These are phyloP conservation scores for Diaporthe amygdali DNA, from an alignment of 2,329 filamentous ascomycete species.

Conservation along the genomic window DNA sequence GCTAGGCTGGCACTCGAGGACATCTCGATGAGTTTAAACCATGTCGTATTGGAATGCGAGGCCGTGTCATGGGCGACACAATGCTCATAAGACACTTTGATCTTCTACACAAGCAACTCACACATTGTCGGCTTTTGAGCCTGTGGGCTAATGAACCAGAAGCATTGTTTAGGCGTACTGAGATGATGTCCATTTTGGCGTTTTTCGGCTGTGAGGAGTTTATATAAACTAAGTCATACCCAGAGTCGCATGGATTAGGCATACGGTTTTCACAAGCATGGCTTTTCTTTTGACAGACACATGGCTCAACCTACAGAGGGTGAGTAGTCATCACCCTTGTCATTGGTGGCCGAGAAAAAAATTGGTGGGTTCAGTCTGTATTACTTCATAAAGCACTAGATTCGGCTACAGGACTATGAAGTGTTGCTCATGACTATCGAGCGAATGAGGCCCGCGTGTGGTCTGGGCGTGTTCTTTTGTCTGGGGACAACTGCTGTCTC, in stretches of 20 bases:
- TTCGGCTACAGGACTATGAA: constrained; percentile 9
- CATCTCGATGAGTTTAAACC: neutral
- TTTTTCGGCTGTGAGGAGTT: constrained; percentile 24
- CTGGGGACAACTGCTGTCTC: neutral
- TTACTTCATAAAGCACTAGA: constrained; percentile 18
- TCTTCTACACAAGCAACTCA: neutral
- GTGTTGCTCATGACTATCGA: neutral
- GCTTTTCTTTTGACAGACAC: constrained; percentile 14
- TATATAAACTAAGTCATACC: constrained; percentile 22
- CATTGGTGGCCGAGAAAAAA: neutral
- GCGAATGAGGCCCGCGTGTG: neutral
- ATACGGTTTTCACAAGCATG: constrained; percentile 14
- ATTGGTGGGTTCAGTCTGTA: constrained; percentile 9
- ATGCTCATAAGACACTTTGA: neutral
- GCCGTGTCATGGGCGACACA: neutral
- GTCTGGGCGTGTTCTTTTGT: neutral
- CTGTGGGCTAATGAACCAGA: constrained; percentile 19
- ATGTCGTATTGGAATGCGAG: neutral
- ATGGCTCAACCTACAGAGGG: neutral
- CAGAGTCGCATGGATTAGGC: constrained; percentile 22
- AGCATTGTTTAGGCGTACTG: constrained; percentile 26
- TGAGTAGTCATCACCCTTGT: neutral
- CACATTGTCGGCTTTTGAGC: constrained; percentile 14
- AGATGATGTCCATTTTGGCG: constrained; percentile 21
- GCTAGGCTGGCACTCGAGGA: neutral